Conservation (phyloP, 345 rosid species). For the Schrenkiella parvula region DNA sequence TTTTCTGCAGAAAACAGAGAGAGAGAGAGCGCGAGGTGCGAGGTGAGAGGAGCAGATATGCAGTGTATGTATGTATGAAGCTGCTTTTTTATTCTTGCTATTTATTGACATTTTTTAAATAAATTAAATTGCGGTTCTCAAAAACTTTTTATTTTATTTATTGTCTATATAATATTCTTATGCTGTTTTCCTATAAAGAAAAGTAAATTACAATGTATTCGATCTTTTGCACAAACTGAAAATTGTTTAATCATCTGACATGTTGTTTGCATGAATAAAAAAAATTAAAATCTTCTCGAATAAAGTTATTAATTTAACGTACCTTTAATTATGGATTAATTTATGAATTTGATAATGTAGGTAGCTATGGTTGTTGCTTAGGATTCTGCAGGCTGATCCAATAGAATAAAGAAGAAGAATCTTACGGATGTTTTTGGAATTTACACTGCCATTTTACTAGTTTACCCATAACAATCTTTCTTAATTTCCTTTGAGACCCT, state of each 20-base stretch:
- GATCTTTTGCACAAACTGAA: not conserved
- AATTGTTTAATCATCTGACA: slow-evolving; percentile 15
- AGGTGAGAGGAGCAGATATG: slow-evolving; percentile 24
- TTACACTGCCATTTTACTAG: slow-evolving; percentile 8
- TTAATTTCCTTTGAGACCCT: not conserved
- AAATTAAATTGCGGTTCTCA: not conserved
- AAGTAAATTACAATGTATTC: not conserved
- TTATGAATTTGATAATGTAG: slow-evolving; percentile 18
- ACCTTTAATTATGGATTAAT: not conserved
- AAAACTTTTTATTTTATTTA: not conserved
- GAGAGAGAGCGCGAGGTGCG: slow-evolving; percentile 34
- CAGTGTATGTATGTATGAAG: slow-evolving; percentile 8
- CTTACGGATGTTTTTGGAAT: slow-evolving; percentile 9
- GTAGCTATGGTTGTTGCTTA: slow-evolving; percentile 29
- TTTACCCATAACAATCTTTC: not conserved
- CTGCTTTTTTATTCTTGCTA: slow-evolving; percentile 26
- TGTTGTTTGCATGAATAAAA: slow-evolving; percentile 18
- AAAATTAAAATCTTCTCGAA: not conserved
- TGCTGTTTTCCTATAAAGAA: not conserved
- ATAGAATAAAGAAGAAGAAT: slow-evolving; percentile 20
- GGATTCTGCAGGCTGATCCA: slow-evolving; percentile 27
- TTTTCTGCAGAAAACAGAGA: slow-evolving; percentile 8
- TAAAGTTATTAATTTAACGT: not conserved
- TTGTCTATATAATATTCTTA: not conserved
- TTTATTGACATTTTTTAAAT: slow-evolving; percentile 10